Evolutionary conservation across 352 stramenopile genomes (phyloP), one percentile per base, ranked within the genome.

Genomic region (Globisporangium paddicum): DNA sequence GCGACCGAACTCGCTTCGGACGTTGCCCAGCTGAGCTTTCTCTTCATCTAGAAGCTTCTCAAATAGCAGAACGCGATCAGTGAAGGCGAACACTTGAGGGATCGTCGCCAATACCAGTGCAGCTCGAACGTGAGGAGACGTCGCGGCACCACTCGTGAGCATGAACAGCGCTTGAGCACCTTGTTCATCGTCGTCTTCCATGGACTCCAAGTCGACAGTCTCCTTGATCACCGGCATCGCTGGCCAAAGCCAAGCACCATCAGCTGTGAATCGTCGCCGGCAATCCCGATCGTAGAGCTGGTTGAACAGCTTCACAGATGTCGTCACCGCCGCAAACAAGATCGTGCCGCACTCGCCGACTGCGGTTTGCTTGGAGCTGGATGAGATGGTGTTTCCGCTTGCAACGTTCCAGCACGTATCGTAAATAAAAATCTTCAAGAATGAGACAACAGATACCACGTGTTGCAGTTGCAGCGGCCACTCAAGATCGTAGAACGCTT

Each of bases 31-130:
- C 11, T 77, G 62, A 5, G 58, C 57, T 59, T 90, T 90, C 10
- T 87, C 81, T 26, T 84, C 73, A 38, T 87, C 71, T 14, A 93
- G 40, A 1, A 89, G 58, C 64, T 88, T 83, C 25, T 90, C 68
- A 48, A 96, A 93, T 3, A 96, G 67, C 51, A 69, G 58, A 2
- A 93, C 83, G 37, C 87, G 82, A 14, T 93, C 75, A 3, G 72
- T 73, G 54, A 96, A 96, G 2, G 82, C 80, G 37, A 96, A 82
- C 0, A 88, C 80, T 64, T 91, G 86, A 2, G 87, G 85, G 25
- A 95, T 82, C 38, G 82, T 89, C 21, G 79, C 71, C 50, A 94
- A 55, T 14, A 94, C 72, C 0, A 86, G 55, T 8, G 82, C 79
- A 21, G 69, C 72, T 11, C 77, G 79, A 0, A 73, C 59, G 9